Evolutionary conservation across 352 stramenopile genomes (phyloP).

Genomic region (Pythium myriotylum): DNA sequence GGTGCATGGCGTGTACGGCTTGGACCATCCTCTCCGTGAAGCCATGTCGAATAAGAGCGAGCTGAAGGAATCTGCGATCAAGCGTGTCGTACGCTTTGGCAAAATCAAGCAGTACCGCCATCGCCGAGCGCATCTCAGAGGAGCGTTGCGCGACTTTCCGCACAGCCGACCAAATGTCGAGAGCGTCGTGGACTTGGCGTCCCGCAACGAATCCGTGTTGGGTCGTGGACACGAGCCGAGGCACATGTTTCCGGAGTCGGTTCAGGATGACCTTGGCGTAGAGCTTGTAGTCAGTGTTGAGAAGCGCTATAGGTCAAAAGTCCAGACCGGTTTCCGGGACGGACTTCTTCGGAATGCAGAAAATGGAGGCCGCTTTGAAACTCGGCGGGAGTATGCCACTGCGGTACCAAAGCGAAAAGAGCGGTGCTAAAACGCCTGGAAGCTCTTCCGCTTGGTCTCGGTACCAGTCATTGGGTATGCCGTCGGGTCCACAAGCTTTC

Average conservation of each 20-base stretch:
- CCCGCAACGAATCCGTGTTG: not conserved
- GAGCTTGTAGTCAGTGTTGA: not conserved
- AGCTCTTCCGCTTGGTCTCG: not conserved
- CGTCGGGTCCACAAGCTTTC: not conserved
- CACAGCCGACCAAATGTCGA: not conserved
- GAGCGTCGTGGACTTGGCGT: not conserved
- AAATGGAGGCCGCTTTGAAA: not conserved
- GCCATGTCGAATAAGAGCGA: not conserved
- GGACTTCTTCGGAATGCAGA: not conserved
- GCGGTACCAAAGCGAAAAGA: not conserved
- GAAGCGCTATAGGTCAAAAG: constrained; percentile 1
- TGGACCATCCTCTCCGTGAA: not conserved
- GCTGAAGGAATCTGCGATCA: too few relatives aligned
- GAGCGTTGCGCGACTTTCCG: too few relatives aligned
- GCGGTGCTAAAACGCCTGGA: not conserved
- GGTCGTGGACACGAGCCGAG: not conserved
- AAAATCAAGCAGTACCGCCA: not conserved
- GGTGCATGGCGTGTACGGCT: not conserved
- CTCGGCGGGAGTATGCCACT: not conserved
- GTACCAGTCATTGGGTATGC: not conserved
- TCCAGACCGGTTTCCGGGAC: not conserved
- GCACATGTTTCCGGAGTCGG: not conserved
- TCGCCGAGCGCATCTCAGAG: not conserved
- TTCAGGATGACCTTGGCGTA: not conserved
- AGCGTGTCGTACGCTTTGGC: not conserved